Evolutionary conservation across 2,329 filamentous ascomycete genomes (phyloP).

Genomic region (Cladosporium cucumerinum): DNA sequence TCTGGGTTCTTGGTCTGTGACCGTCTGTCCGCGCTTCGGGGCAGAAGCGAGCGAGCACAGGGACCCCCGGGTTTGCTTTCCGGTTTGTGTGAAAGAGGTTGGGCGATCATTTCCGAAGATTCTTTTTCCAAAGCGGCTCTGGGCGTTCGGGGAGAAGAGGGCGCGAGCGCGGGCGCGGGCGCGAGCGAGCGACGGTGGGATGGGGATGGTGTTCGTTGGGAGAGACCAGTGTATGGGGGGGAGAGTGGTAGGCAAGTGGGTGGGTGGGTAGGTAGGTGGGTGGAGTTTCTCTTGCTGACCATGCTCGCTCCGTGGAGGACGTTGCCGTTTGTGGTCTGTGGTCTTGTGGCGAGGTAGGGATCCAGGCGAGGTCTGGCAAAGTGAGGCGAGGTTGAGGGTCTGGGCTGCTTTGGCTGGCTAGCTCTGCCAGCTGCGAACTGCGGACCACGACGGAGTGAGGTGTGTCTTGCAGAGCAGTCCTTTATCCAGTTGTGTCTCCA

Average conservation of each 20-base stretch:
- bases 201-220: not conserved
- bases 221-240: not conserved
- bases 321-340: not conserved
- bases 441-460: not conserved
- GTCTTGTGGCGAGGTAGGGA: not conserved
- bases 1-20: not conserved
- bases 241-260: not conserved
- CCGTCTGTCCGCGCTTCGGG: not conserved
- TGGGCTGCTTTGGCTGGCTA: no score
- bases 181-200: not conserved
- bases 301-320: not conserved
- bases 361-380: no score
- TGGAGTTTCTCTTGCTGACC: not conserved
- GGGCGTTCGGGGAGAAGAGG: not conserved
- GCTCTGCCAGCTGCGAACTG: not conserved
- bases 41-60: not conserved
- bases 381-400: not conserved
- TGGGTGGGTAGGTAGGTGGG: no score
- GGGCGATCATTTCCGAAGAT: not conserved
- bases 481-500: not conserved
- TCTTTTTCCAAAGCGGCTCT: not conserved
- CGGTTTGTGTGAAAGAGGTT: not conserved
- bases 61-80: not conserved
- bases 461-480: not conserved
- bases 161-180: not conserved